These are phyloP conservation scores for Beauveria rudraprayagi DNA, from an alignment of 2,329 filamentous ascomycete species.

Conservation along the genomic window DNA sequence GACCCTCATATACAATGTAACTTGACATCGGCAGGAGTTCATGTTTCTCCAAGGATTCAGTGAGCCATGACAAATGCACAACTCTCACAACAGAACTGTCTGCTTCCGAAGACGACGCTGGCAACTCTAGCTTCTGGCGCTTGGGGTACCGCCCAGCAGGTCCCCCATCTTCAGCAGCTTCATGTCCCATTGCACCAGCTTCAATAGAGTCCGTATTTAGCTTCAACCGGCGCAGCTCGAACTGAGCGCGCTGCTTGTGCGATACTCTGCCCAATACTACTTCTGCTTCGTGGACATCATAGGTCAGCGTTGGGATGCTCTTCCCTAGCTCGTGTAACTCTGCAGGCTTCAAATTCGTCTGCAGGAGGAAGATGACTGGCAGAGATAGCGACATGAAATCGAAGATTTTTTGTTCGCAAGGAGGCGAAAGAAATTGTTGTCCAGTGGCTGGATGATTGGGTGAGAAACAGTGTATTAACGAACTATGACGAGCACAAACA, in stretches of 20 bases:
- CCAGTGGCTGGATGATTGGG: not conserved
- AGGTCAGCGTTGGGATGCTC: conserved; percentile 57
- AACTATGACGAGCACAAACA: not conserved
- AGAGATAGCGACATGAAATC: conserved; percentile 23
- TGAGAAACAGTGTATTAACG: not conserved
- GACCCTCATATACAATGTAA: conserved; percentile 49
- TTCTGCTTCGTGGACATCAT: conserved; percentile 62
- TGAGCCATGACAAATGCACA: conserved; percentile 52
- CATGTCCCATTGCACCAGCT: not conserved
- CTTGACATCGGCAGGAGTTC: conserved; percentile 37
- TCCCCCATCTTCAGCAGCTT: not conserved
- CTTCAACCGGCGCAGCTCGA: conserved; percentile 66
- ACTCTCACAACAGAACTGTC: conserved; percentile 34
- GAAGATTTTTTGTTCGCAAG: not conserved
- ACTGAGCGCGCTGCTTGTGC: conserved; percentile 60
- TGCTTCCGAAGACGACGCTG: not conserved
- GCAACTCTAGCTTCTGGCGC: conserved; percentile 14
- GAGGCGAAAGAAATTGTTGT: not conserved
- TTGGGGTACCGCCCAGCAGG: conserved; percentile 13
- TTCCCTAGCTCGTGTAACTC: conserved; percentile 58
- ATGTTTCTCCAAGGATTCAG: conserved; percentile 39
- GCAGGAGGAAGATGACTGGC: conserved; percentile 66
- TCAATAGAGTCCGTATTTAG: conserved; percentile 43
- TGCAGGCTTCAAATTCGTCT: conserved; percentile 57
- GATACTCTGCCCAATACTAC: conserved; percentile 68